Evolutionary conservation across 768 basidiomycete genomes (phyloP).

Genomic region (Boletus huronensis): DNA sequence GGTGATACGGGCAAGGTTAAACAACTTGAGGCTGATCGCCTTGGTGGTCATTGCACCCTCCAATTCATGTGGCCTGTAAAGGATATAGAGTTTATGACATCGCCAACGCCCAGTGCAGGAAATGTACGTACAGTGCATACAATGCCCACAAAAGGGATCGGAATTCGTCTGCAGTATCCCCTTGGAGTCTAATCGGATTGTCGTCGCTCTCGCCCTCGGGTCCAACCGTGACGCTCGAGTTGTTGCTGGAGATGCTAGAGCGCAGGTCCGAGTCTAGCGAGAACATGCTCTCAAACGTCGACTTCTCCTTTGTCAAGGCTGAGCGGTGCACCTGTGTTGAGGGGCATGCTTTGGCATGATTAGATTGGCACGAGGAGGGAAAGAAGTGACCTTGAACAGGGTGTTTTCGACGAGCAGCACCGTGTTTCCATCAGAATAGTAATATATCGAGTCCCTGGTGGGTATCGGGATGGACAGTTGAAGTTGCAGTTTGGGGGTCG

Average conservation of each 20-base stretch:
- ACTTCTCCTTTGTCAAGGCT: conserved; percentile 42
- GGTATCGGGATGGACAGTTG: conserved; percentile 33
- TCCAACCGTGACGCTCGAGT: conserved; percentile 28
- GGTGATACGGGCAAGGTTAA: conserved; percentile 46
- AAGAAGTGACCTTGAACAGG: conserved; percentile 45
- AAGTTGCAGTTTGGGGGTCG: conserved; percentile 33
- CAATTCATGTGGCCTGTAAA: conserved; percentile 43
- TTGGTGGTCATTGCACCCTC: conserved; percentile 41
- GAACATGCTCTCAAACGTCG: conserved; percentile 48
- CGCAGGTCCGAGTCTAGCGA: conserved; percentile 37
- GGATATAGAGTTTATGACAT: conserved; percentile 1
- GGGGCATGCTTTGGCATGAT: conserved; percentile 22
- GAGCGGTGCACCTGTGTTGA: conserved; percentile 37
- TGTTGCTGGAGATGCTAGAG: conserved; percentile 19
- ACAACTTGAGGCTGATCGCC: conserved; percentile 42
- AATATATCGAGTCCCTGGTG: conserved; percentile 40
- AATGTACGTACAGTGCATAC: conserved; percentile 45
- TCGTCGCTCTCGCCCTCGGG: conserved; percentile 50
- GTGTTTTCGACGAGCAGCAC: conserved; percentile 42
- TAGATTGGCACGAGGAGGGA: conserved; percentile 5
- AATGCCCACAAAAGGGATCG: conserved; percentile 52
- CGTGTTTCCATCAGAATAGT: conserved; percentile 38
- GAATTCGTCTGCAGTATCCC: conserved; percentile 48
- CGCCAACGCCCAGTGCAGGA: neutral
- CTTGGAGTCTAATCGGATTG: conserved; percentile 45